Evolutionary conservation across 1,284 basidiomycete species (phyloP), one percentile per base, ranked within the genome.

Genomic region (Schizophyllum commune): DNA sequence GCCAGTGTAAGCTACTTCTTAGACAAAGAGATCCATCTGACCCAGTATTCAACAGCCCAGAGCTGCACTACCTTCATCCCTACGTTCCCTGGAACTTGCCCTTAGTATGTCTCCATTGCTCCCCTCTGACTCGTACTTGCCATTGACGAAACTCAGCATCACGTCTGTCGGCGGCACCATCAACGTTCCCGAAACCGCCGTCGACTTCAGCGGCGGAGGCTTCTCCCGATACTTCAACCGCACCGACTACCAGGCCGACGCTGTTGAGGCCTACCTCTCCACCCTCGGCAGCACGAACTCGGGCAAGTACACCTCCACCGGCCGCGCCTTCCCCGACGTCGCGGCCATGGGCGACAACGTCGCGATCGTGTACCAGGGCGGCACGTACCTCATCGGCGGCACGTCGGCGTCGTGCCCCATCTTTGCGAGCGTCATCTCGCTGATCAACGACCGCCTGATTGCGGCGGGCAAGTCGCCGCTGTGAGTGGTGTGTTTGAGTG

Each of bases 391-490:
- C 32, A 47, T 72, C 32, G 69, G 68, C 5, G 85, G 85, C 15
- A 87, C 86, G 1, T 84, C 83, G 1, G 82, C 82, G 0, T 70
- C 82, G 1, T 67, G 80, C 4, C 83, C 83, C 0, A 71, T 77
- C 1, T 77, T 80, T 60, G 76, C 79, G 1, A 73, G 73, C 9
- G 69, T 89, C 57, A 69, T 88, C 2, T 75, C 83, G 0, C 75
- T 87, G 64, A 72, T 89, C 61, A 89, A 89, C 66, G 86, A 89
- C 65, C 81, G 77, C 1, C 77, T 80, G n/a, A 67, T 83, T 19
- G 71, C 69, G 5, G 68, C 71, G 1, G 76, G 78, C 39, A 47
- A 47, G 39, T 47, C 39, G 39, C 39, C 39, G 2, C 39, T 47
- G 39, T 47, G 39, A 17, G 39, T 47, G 17, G 3, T 17, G 8